Evolutionary conservation across 768 basidiomycete species (phyloP).

Genomic region (Cystofilobasidium macerans): DNA sequence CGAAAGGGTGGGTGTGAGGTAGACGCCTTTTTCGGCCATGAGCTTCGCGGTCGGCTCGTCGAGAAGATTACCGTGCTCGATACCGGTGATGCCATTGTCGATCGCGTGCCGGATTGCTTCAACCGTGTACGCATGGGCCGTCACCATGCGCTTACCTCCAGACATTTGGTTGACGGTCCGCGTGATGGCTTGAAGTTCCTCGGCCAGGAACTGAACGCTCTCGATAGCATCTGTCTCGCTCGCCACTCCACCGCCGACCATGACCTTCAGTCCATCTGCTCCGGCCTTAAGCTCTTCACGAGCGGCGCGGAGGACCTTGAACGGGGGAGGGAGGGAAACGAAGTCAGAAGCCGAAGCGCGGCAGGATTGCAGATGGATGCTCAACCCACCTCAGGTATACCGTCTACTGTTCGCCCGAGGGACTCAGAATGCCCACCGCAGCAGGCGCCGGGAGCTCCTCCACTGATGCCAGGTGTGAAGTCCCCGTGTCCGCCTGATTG

Average conservation of each 20-base stretch:
- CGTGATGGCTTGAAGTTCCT: constrained; percentile 44
- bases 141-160: constrained; percentile 36
- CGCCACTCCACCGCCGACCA: constrained; percentile 43
- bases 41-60: constrained; percentile 39
- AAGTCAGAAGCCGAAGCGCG: no score
- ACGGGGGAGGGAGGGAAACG: no score
- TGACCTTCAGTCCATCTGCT: constrained; percentile 39
- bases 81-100: constrained; percentile 43
- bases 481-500: constrained; percentile 44
- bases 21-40: constrained; percentile 43
- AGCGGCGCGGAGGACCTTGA: constrained; percentile 35
- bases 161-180: constrained; percentile 42
- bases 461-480: constrained; percentile 29
- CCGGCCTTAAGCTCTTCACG: constrained; percentile 41
- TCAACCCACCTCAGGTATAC: constrained; percentile 36
- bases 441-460: constrained; percentile 28
- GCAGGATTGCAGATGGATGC: no score
- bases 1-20: constrained; percentile 43
- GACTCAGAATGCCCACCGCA: constrained; percentile 38
- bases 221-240: constrained; percentile 44
- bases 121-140: constrained; percentile 41
- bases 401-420: constrained; percentile 39
- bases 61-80: constrained; percentile 46
- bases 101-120: constrained; percentile 44
- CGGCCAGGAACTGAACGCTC: constrained; percentile 42